Evolutionary conservation across 306 rosid genomes (phyloP), one percentile per base, ranked within the genome.

Genomic region (Quercus wislizeni): DNA sequence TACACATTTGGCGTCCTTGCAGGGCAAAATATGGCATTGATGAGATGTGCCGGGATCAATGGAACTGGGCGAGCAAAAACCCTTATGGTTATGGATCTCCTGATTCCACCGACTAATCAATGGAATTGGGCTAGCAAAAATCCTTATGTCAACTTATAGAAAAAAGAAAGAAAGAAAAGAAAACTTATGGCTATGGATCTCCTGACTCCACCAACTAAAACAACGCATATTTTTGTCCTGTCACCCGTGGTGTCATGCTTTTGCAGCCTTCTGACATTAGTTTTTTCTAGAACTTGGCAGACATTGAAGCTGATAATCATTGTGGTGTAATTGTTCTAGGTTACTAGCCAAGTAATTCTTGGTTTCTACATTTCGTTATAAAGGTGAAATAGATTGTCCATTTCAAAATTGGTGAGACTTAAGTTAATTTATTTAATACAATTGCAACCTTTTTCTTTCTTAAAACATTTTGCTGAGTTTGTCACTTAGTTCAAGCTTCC

Each of bases 91-190:
- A 95, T 87, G 97, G 25, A 83, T 51, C 91, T 52, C 73, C 84
- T 31, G 88, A 80, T 33, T 73, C 87, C 41, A 70, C 77, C 19
- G 73, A 74, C 30, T 80, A 85, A 93, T 87, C 99, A 95, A 83
- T 95, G 98, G 99, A 95, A 93, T 80, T 95, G 99, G 98, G 96
- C 97, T 57, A 95, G 98, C 94, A 89, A 90, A 85, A 95, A 95
- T 69, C 99, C 98, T 12, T 93, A 85, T 20, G 99, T 41, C 46
- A 41, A 41, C 11, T 41, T 41, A 2, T 41, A 41, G 46, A 41
- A 38, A 38, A 38, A 38, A 38, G 46, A 38, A 38, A 35, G 41
- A 35, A 35, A 38, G 46, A 38, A 38, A 38, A 38, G 46, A 38
- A 41, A 41, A 41, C 98, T 12, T 89, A 85, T 23, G 99, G 99